Evolutionary conservation across 2,329 filamentous ascomycete genomes (phyloP).

Genomic region (Verticillium zaregamsianum): DNA sequence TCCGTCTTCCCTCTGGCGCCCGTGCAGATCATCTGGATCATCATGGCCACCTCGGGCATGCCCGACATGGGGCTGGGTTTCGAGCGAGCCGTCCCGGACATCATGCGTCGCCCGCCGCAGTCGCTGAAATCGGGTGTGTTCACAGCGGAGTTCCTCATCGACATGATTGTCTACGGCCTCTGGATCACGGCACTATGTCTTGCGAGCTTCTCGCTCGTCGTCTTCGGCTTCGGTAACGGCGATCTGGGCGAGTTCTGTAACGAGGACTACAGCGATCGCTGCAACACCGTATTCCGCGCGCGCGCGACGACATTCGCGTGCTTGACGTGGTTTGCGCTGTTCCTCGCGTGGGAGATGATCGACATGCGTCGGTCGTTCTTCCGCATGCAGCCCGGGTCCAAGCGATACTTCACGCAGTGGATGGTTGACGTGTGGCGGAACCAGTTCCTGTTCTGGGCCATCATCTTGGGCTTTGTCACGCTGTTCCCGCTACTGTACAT

Average conservation of each 20-base stretch:
- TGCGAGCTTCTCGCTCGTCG: constrained; percentile 57
- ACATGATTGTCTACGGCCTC: constrained; percentile 64
- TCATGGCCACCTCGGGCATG: constrained; percentile 72
- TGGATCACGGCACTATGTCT: constrained; percentile 65
- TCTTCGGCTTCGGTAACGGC: constrained; percentile 55
- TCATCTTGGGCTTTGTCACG: constrained; percentile 43
- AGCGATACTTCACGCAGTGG: constrained; percentile 62
- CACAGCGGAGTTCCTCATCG: constrained; percentile 60
- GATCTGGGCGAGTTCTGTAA: constrained; percentile 60
- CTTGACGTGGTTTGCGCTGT: constrained; percentile 72
- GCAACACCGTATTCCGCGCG: constrained; percentile 64
- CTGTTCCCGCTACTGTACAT: constrained; percentile 55
- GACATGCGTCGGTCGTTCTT: constrained; percentile 71
- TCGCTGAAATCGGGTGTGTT: constrained; percentile 59
- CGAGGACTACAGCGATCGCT: constrained; percentile 45
- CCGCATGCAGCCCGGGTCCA: constrained; percentile 62
- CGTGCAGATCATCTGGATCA: constrained; percentile 78
- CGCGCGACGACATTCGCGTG: constrained; percentile 71
- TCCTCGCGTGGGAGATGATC: constrained; percentile 76
- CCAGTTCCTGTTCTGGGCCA: constrained; percentile 65
- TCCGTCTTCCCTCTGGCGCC: constrained; percentile 72
- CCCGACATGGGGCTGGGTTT: constrained; percentile 76
- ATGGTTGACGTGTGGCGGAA: constrained; percentile 66
- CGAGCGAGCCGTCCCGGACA: constrained; percentile 64
- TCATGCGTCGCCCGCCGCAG: constrained; percentile 65